Conservation (phyloP, 1,284 basidiomycete genomes). For the Moesziomyces parantarcticus region DNA sequence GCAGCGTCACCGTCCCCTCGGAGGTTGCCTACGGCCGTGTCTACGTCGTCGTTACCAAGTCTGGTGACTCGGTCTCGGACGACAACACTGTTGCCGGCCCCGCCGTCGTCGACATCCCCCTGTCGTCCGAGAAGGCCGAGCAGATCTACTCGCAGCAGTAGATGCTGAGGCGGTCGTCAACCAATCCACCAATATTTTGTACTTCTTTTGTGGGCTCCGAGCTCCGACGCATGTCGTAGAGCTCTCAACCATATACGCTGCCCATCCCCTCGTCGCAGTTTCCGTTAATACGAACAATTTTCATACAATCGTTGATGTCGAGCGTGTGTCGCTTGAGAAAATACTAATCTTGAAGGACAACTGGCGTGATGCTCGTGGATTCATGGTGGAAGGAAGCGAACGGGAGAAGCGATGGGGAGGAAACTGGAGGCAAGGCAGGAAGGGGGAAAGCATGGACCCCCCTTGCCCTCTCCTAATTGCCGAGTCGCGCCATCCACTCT, state of each 20-base stretch:
- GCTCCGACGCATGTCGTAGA: background rate
- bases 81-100: conserved; percentile 71
- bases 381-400: too few relatives aligned
- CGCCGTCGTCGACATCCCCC: conserved; percentile 68
- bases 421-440: too few relatives aligned
- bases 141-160: conserved; percentile 22
- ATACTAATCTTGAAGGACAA: too few relatives aligned
- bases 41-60: conserved; percentile 69
- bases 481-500: too few relatives aligned
- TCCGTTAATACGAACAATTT: conserved; percentile 1
- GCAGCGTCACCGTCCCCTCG: conserved; percentile 68
- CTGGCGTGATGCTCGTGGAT: too few relatives aligned
- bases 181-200: background rate
- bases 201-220: background rate
- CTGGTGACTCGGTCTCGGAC: conserved; percentile 67
- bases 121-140: conserved; percentile 43
- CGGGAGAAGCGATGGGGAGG: too few relatives aligned
- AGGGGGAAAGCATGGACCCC: too few relatives aligned
- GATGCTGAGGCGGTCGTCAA: background rate
- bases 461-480: too few relatives aligned
- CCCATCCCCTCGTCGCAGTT: background rate
- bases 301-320: background rate
- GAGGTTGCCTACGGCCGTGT: conserved; percentile 68
- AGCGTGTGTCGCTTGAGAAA: background rate
- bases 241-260: background rate